Base-by-base conservation (phyloP, 179 eudicot genomes). In the Camellia oleifera region DNA sequence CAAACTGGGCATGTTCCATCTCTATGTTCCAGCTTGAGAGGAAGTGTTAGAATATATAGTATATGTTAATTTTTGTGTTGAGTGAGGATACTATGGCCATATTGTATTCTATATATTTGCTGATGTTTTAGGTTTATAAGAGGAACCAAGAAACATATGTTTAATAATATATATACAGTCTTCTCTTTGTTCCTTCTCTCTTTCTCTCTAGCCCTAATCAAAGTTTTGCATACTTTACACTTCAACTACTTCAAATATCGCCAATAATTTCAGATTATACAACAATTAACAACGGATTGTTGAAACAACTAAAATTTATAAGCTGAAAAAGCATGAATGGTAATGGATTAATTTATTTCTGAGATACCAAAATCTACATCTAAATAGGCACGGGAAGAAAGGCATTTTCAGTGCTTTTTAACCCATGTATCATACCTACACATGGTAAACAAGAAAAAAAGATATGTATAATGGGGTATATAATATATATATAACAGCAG, bases 371-470 rank as follows among this genome's bases (percentile, higher is more conserved):
- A 76, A 76, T 48, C 18, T 48, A 13, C 50, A 65, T 50, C 64
- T 26, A 64, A 64, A 64, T 5, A 64, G 48, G 12, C 54, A 50
- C 5, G 73, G 26, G 54, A 69, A 44, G 73, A 69, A 58, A 75
- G 20, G 70, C 12, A 65, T 6, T 11, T 50, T 20, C 48, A 44
- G 20, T 3, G 60, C 78, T 75, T 18, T 15, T 44, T 61, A 20
- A 63, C 18, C 14, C 4, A 65, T 4, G 20, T 4, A 77, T 48
- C 63, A 9, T 50, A 20, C 50, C 18, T 18, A 44, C 7, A 52
- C 9, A 15, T 57, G 65, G 46, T 74, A 74, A 50, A 45, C 66
- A 73, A 56, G 77, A 74, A n/a, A 74, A 57, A 64, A 57, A 56
- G 64, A 74, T 9, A 15, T 54, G 15, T 26, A 32, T 13, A 2